Evolutionary conservation across 768 basidiomycete species (phyloP).

Genomic region (Wakefieldia striispora): DNA sequence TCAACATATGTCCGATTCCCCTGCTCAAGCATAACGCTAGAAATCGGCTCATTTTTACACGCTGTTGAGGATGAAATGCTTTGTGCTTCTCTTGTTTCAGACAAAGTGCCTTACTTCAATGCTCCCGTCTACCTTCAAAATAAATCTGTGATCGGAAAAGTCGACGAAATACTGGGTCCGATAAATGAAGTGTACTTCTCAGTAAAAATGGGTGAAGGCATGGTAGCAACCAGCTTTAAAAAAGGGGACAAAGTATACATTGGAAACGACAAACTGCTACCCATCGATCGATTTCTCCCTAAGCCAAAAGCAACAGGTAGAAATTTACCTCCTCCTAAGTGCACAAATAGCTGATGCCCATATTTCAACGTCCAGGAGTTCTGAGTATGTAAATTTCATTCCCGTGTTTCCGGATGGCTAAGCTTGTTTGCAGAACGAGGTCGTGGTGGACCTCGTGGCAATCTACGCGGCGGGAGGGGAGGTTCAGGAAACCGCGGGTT

Average conservation of each 20-base stretch:
- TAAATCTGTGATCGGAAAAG: slow-evolving; percentile 93
- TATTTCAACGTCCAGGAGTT: slow-evolving; percentile 27
- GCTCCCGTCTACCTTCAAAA: slow-evolving; percentile 97
- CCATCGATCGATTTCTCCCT: slow-evolving; percentile 94
- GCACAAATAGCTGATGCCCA: background rate
- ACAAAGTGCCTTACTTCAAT: slow-evolving; percentile 99
- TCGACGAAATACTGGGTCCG: slow-evolving; percentile 99
- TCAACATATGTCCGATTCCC: background rate
- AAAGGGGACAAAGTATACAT: slow-evolving; percentile 99
- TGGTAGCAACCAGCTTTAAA: slow-evolving; percentile 94
- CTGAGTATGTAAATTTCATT: slow-evolving; percentile 7
- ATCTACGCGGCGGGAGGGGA: slow-evolving; percentile 25
- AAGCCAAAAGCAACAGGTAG: slow-evolving; percentile 86
- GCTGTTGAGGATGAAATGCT: slow-evolving; percentile 99
- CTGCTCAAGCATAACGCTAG: slow-evolving; percentile 40
- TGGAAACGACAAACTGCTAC: slow-evolving; percentile 93
- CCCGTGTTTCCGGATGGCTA: slow-evolving; percentile 17
- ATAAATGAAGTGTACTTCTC: slow-evolving; percentile 99
- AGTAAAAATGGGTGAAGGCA: slow-evolving; percentile 94
- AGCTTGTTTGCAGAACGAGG: slow-evolving; percentile 45
- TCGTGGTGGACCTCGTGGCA: slow-evolving; percentile 34
- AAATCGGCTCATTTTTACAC: slow-evolving; percentile 90
- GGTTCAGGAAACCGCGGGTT: slow-evolving; percentile 30
- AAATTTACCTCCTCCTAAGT: slow-evolving; percentile 27
- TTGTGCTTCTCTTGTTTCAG: slow-evolving; percentile 76